Base-by-base conservation (phyloP, 2,329 filamentous ascomycete species). In the Aspergillus candidus region DNA sequence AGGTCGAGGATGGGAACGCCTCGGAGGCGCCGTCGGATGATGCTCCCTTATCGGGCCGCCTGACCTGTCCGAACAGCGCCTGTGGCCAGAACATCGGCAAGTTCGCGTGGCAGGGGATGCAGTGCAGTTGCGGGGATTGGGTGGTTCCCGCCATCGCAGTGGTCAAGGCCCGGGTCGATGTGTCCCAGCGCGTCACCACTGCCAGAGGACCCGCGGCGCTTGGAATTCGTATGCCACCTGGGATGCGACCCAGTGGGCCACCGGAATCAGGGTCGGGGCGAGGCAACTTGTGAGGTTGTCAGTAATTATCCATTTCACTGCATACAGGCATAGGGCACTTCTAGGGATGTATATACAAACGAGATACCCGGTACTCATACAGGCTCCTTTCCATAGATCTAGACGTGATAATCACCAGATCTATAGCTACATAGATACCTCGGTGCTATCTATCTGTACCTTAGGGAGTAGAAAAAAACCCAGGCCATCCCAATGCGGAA, bases 41-140 rank as follows among this genome's bases (percentile, higher is more conserved):
- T 58, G 89, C 87, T 22, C 80, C 83, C 49, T 75, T 97, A 17
- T 87, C 90, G 48, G 93, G 93, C 17, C 82, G 91, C 8, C 74
- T 98, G 29, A 79, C 82, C 46, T 98, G 93, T 59, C 91, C 93
- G 8, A 86, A 83, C 55, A 47, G 63, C 7, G 85, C 84, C 59
- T 98, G 93, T 66, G 80, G 79, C 37, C 82, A 86, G 33, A 88
- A 88, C 41, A 80, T 97, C 38, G 93, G 93, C 32, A 86, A 93
- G 57, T 98, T 96, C 62, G 86, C 91, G 41, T 98, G 93, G 93
- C 88, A 94, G 64, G 93, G 93, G 11, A 84, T 96, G 76, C 83
- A 82, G 63, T 98, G 93, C 70, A 93, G 82, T 61, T 98, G 93
- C 66, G 82, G 84, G 32, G 81, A 84, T 50, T 97, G 93, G 91